Conservation (phyloP, 148 eudicot genomes). For the Silene uniflora region DNA sequence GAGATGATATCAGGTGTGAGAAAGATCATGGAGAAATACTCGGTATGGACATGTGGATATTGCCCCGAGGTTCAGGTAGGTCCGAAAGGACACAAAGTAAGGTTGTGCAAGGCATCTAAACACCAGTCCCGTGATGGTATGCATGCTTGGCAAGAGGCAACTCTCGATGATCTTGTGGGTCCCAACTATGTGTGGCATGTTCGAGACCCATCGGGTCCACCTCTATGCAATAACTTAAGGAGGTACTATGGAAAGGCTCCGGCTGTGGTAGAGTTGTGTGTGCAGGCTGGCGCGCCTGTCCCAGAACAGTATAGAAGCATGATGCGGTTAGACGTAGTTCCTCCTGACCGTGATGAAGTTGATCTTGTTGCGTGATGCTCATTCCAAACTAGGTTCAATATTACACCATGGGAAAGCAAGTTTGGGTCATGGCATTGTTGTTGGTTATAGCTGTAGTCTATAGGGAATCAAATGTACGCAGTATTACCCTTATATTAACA, state of each 20-base stretch:
- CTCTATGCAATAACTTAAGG: conserved; percentile 44
- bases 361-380: conserved; percentile 59
- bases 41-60: conserved; percentile 59
- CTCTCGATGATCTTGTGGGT: conserved; percentile 51
- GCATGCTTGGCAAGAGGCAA: conserved; percentile 77
- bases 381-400: not conserved
- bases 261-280: conserved; percentile 59
- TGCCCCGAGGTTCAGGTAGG: conserved; percentile 72
- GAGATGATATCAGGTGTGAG: conserved; percentile 54
- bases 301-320: conserved; percentile 49
- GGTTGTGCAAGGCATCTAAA: conserved; percentile 57
- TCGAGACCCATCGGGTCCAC: conserved; percentile 35
- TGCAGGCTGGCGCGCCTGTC: conserved; percentile 61
- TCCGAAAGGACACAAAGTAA: conserved; percentile 64
- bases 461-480: too few species aligned
- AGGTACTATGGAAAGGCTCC: conserved; percentile 68
- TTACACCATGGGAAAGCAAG: too few species aligned
- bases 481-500: too few species aligned
- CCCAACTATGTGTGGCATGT: conserved; percentile 73
- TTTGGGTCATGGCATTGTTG: too few species aligned
- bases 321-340: conserved; percentile 71
- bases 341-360: conserved; percentile 62
- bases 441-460: too few species aligned
- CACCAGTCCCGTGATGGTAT: conserved; percentile 65
- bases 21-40: conserved; percentile 55